Conservation (phyloP, 2,329 filamentous ascomycete species). For the Beauveria pseudobassiana region DNA sequence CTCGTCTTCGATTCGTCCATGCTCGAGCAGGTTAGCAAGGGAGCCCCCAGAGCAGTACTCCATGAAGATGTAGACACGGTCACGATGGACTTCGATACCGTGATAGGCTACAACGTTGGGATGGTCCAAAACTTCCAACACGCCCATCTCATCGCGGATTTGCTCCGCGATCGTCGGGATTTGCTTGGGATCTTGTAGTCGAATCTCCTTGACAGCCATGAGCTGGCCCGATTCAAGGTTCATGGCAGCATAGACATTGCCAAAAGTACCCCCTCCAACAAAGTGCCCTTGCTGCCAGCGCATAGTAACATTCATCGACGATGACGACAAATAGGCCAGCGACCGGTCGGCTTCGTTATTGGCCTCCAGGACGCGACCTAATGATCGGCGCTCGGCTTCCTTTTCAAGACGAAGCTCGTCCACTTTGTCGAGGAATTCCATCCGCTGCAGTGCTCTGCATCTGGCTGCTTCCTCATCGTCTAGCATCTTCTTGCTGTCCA, state of each 20-base stretch:
- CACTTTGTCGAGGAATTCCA: constrained; percentile 64
- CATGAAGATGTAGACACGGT: constrained; percentile 99
- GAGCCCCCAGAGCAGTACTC: constrained; percentile 97
- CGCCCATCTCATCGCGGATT: constrained; percentile 95
- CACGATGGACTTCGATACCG: constrained; percentile 94
- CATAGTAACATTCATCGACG: constrained; percentile 88
- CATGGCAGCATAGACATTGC: constrained; percentile 94
- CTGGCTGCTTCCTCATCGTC: constrained; percentile 81
- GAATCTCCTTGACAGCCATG: constrained; percentile 98
- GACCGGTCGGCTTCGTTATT: constrained; percentile 95
- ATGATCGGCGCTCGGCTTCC: constrained; percentile 75
- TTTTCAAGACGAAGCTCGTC: constrained; percentile 73
- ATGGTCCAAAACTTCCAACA: constrained; percentile 90
- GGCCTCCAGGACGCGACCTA: constrained; percentile 86
- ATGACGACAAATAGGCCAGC: constrained; percentile 86
- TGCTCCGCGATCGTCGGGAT: constrained; percentile 91
- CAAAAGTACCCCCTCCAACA: constrained; percentile 93
- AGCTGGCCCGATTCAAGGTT: constrained; percentile 92
- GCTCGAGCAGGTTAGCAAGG: constrained; percentile 79
- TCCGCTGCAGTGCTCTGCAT: constrained; percentile 67
- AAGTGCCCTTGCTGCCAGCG: constrained; percentile 99
- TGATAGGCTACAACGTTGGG: constrained; percentile 97
- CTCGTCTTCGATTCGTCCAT: constrained; percentile 95
- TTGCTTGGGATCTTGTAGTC: constrained; percentile 89
- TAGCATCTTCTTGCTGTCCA: constrained; percentile 65